Base-by-base conservation (phyloP, 345 rosid genomes). In the Hibiscus mutabilis region DNA sequence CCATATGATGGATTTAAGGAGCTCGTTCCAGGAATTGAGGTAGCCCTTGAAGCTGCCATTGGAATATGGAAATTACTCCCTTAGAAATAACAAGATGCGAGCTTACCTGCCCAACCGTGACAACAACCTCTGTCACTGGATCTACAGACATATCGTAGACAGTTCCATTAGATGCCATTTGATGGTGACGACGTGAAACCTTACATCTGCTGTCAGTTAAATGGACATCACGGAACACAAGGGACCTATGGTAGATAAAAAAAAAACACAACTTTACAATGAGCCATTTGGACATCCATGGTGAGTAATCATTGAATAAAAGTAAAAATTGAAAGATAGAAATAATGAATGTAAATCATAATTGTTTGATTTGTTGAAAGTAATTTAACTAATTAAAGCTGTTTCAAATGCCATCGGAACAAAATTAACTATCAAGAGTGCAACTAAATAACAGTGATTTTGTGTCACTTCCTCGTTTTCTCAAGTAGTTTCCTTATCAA, bases 61-160 rank as follows among this genome's bases (percentile, higher is more conserved):
- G 25, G 29, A 22, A 60, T 44, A 35, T 27, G 64, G 31, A 31
- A 29, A 65, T 67, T 64, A 22, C 53, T 55, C 59, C 69, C 42
- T 33, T 42, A 16, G 16, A 74, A 46, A 19, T 58, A 37, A 53
- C 22, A 69, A 68, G 24, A 68, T 33, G 75, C 11, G 63, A 74
- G 9, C 47, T 68, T 84, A 89, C 97, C 89, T 86, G 89, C 65
- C 96, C 97, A 70, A 89, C 97, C 5, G 96, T 86, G 70, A 89
- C 83, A 68, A 82, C 97, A 79, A 80, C 78, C 60, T 82, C 81
- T 81, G 79, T 76, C 74, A 77, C 79, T 73, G 84, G 87, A 81
- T 89, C 97, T 74, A 88, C 66, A 79, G 85, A 88, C 93, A 91
- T 86, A 82, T 91, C 96, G 77, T 85, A 87, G 35, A 91, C 85